These are phyloP conservation scores for Penicillium sp. DNA, from an alignment of 2,329 filamentous ascomycete species.

Conservation along the genomic window DNA sequence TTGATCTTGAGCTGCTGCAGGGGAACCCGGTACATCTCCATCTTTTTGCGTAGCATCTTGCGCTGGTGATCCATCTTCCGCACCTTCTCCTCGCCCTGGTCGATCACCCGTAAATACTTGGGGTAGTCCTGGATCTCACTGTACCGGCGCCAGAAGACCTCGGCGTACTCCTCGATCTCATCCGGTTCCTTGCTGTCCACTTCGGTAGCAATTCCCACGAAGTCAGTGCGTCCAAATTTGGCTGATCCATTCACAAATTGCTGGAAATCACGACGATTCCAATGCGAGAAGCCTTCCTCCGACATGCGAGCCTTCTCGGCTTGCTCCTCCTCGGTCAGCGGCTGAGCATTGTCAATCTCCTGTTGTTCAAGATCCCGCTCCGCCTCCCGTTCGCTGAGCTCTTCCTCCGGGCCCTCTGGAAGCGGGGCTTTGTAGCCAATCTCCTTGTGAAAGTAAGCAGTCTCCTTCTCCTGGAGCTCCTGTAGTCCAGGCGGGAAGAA, in stretches of 20 bases:
- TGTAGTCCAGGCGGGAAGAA: conserved; percentile 84
- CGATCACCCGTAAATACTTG: conserved; percentile 85
- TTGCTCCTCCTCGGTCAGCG: conserved; percentile 84
- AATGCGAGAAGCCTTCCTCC: conserved; percentile 81
- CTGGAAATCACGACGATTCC: conserved; percentile 97
- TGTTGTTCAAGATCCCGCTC: conserved; percentile 84
- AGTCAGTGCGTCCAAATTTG: conserved; percentile 84
- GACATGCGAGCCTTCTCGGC: conserved; percentile 81
- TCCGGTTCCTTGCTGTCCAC: conserved; percentile 83
- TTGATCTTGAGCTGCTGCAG: conserved; percentile 98
- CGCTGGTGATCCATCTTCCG: conserved; percentile 88
- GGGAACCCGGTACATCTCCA: conserved; percentile 93
- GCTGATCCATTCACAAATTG: conserved; percentile 96
- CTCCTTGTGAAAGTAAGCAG: conserved; percentile 91
- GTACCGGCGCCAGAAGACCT: conserved; percentile 95
- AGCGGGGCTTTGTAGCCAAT: conserved; percentile 92
- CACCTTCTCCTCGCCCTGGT: conserved; percentile 86
- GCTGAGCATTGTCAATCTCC: conserved; percentile 87
- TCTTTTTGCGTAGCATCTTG: conserved; percentile 91
- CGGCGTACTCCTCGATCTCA: conserved; percentile 87
- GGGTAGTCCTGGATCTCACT: conserved; percentile 83
- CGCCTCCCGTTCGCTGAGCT: conserved; percentile 77
- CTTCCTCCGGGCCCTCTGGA: conserved; percentile 84
- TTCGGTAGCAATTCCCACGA: conserved; percentile 78
- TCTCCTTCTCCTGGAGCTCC: conserved; percentile 93